phyloP scores from a whole-genome alignment of 768 basidiomycete genomes.

The Hysterangium stoloniferum region DNA sequence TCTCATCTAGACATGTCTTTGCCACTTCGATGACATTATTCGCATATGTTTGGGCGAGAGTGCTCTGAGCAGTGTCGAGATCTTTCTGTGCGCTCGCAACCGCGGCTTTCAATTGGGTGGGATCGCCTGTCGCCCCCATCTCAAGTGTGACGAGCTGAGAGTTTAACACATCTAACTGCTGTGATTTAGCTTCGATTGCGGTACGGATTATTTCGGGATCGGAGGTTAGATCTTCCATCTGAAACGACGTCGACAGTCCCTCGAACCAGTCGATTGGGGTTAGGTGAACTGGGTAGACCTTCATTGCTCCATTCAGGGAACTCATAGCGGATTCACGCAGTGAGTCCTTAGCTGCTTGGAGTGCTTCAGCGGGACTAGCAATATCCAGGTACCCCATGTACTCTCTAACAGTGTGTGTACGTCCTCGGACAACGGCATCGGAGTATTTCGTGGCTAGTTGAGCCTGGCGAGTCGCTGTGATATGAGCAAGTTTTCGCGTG shows the following conservation, averaged over 20 bases:
- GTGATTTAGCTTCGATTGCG: conserved; percentile 20
- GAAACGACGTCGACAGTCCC: conserved; percentile 23
- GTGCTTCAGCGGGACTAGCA: too few species aligned
- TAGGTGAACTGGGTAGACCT: too few species aligned
- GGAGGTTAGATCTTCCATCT: conserved; percentile 22
- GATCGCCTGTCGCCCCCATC: conserved; percentile 14
- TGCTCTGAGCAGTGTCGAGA: conserved; percentile 15
- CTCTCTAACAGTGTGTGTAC: too few species aligned
- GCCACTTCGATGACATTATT: conserved; percentile 21
- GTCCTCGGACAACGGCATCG: too few species aligned
- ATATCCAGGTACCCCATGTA: too few species aligned
- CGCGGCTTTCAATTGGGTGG: conserved; percentile 15
- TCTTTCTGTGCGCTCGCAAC: conserved; percentile 17
- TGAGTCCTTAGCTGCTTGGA: too few species aligned
- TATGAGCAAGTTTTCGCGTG: too few species aligned
- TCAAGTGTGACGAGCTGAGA: conserved; percentile 16
- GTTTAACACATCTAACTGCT: conserved; percentile 22
- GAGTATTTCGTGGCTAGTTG: too few species aligned
- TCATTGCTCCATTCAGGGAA: too few species aligned
- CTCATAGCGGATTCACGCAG: too few species aligned
- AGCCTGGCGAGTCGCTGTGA: too few species aligned
- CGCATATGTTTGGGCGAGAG: conserved; percentile 16
- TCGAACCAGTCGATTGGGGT: too few species aligned
- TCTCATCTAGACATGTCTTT: conserved; percentile 17
- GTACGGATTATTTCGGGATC: conserved; percentile 20